phyloP scores from a whole-genome alignment of 1,284 basidiomycete species.

The Flammula alnicola region DNA sequence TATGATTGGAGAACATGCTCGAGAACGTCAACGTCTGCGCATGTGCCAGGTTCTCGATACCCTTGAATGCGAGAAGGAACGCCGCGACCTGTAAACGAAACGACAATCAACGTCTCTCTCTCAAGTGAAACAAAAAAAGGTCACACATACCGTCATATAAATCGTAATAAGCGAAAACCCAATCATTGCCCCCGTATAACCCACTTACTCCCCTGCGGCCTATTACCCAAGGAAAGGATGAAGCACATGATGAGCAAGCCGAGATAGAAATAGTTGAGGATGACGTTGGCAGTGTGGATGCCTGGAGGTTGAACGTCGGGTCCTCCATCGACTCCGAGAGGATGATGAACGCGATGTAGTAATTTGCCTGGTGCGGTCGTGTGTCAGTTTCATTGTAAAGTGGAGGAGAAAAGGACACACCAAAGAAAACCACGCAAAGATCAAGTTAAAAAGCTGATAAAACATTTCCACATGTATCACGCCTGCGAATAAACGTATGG shows the following conservation, averaged over 20 bases:
- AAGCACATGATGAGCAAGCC: constrained; percentile 90
- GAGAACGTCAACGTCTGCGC: constrained; percentile 48
- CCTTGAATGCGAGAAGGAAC: constrained; percentile 81
- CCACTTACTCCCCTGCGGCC: constrained; percentile 88
- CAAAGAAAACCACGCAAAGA: constrained; percentile 92
- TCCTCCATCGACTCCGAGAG: constrained; percentile 76
- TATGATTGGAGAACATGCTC: constrained; percentile 73
- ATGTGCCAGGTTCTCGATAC: constrained; percentile 63
- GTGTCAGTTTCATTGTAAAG: too few relatives aligned
- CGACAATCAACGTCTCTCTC: background rate
- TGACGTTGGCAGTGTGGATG: constrained; percentile 75
- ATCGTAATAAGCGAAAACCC: constrained; percentile 89
- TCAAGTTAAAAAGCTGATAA: constrained; percentile 88
- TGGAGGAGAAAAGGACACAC: constrained; percentile 50
- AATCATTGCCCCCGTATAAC: constrained; percentile 81
- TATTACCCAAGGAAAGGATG: constrained; percentile 88
- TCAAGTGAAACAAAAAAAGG: constrained; percentile 2
- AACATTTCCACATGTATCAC: constrained; percentile 94
- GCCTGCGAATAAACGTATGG: constrained; percentile 83
- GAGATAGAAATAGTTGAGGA: constrained; percentile 88
- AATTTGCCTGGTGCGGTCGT: constrained; percentile 92
- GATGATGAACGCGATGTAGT: constrained; percentile 86
- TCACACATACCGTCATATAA: constrained; percentile 82
- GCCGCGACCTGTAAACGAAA: constrained; percentile 61
- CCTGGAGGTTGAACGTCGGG: constrained; percentile 57